Conservation (phyloP, 169 alveolate genomes). For the Neospora caninum region DNA sequence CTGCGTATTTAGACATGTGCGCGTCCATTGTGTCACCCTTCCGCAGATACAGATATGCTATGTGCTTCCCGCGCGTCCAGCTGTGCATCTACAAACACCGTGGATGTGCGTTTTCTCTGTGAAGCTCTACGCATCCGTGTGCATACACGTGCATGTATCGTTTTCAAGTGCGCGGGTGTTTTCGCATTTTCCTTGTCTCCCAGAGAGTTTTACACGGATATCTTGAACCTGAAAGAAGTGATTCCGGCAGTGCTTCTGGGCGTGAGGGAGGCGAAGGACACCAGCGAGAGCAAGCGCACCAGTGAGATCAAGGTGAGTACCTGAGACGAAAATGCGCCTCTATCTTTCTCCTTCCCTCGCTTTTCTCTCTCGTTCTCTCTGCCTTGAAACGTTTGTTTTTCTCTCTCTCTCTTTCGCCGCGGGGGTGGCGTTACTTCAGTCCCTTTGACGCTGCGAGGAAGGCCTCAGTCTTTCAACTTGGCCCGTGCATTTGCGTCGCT, state of each 20-base stretch:
- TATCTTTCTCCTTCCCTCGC: not conserved
- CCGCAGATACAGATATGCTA: too few relatives aligned
- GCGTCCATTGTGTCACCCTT: not conserved
- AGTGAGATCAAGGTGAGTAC: not conserved
- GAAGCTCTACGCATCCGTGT: not conserved
- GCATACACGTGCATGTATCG: not conserved
- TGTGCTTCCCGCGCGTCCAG: too few relatives aligned
- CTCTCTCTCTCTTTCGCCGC: not conserved
- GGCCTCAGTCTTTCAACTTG: too few relatives aligned
- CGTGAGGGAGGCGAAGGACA: not conserved
- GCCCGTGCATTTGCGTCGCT: too few relatives aligned
- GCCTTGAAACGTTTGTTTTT: not conserved
- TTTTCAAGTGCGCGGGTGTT: not conserved
- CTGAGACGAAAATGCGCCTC: not conserved
- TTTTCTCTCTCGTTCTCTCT: not conserved
- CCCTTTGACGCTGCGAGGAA: too few relatives aligned
- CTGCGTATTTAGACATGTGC: not conserved
- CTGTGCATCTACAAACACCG: not conserved
- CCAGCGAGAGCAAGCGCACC: not conserved
- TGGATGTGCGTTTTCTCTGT: not conserved
- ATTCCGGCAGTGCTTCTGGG: conserved; percentile 49
- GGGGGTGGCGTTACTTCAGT: too few relatives aligned
- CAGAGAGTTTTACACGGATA: conserved; percentile 50
- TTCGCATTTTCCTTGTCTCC: not conserved
- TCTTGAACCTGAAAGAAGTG: conserved; percentile 30